Evolutionary conservation across 768 basidiomycete species (phyloP), one percentile per base, ranked within the genome.

Genomic region (Russula earlei): DNA sequence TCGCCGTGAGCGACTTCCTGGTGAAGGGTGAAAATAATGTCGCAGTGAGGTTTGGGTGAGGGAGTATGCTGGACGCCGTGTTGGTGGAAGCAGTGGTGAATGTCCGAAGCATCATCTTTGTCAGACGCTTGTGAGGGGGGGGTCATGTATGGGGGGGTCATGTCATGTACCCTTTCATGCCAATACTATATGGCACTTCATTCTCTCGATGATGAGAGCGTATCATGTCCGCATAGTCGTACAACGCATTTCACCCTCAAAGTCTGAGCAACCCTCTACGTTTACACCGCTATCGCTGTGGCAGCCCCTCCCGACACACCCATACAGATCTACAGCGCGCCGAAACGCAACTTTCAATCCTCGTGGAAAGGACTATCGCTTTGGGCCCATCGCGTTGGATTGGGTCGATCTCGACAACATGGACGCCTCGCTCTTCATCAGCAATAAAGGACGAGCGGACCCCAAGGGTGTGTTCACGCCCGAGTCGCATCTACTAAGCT

Each of bases 301-400:
- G 64, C 79, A 83, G 55, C 73, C 70, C 53, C 74, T 90, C 55
- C 86, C 87, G 25, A 69, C 78, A 24, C 82, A 87, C 62, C 68
- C 73, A 49, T 69, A 74, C 12, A 78, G 74, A 61, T 64, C 75
- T 22, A 75, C 74, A 22, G 64, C 70, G 24, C 75, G 79, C 33
- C 70, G 72, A 62, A 82, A 77, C 71, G 76, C 81, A 1, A 66
- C 72, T 25, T 73, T 72, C 61, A 74, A 75, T 52, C 66, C 69
- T 6, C 51, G 63, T 12, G 70, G 71, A 47, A 77, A 75, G 64
- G 84, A 85, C 67, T 85, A 84, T 65, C 74, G 89, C 67, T 76
- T 80, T 61, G 85, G 87, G 5, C 80, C 79, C 36, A 78, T 91
- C 55, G 74, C 75, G 44, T 64, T 91, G 44, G 88, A 91, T 63